A percentile compares a stretch with the other conserved stretches of the same genome.
phyloP scores from a whole-genome alignment of 768 basidiomycete species.

The Tubosaeta sp. region DNA sequence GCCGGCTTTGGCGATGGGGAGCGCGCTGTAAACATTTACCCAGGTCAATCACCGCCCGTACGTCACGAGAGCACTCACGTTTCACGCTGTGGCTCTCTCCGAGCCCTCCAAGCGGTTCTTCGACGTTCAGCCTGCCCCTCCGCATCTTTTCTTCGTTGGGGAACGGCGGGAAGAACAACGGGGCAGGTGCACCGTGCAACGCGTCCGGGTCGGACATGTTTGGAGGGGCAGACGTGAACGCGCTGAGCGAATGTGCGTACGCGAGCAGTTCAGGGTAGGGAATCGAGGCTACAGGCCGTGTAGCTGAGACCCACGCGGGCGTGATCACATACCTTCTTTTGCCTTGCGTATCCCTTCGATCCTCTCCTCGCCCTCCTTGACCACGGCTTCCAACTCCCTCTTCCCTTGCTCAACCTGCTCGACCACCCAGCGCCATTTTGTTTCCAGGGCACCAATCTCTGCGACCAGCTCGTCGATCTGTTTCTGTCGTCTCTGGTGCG shows the following conservation, averaged over 20 bases:
- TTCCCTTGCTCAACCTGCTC: constrained; percentile 61
- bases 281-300: constrained; percentile 52
- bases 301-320: background rate
- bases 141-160: constrained; percentile 93
- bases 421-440: constrained; percentile 65
- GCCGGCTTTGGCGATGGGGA: constrained; percentile 56
- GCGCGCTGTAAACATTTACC: constrained; percentile 41
- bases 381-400: constrained; percentile 61
- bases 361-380: constrained; percentile 73
- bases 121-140: constrained; percentile 71
- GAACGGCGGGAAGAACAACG: constrained; percentile 85
- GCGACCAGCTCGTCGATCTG: constrained; percentile 66
- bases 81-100: constrained; percentile 83
- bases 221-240: constrained; percentile 85
- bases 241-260: constrained; percentile 80
- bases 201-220: constrained; percentile 70
- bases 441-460: constrained; percentile 67
- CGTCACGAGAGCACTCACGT: constrained; percentile 40
- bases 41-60: constrained; percentile 4
- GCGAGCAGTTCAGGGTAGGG: constrained; percentile 80
- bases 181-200: constrained; percentile 64
- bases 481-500: constrained; percentile 73
- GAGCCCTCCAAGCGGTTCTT: constrained; percentile 70
- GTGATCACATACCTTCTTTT: constrained; percentile 50
- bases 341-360: constrained; percentile 68